phyloP scores from a whole-genome alignment of 106 monocot species.

The Apostasia shenzhenica region DNA sequence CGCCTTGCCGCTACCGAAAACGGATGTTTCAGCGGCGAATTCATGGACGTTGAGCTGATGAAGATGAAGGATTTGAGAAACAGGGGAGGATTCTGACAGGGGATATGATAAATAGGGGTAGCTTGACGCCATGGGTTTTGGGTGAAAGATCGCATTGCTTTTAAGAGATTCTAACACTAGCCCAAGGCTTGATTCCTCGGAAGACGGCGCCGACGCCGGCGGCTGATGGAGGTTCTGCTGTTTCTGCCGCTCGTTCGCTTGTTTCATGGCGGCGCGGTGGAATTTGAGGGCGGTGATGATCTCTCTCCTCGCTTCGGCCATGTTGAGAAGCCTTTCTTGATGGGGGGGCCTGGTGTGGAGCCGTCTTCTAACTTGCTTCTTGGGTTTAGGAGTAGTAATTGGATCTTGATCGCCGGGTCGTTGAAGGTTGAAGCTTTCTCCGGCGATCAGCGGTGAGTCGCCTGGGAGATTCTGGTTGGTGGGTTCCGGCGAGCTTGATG shows the following conservation, averaged over 20 bases:
- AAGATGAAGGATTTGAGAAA: neutral
- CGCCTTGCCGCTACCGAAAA: conserved; percentile 2
- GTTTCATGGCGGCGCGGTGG: conserved; percentile 87
- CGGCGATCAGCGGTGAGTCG: neutral
- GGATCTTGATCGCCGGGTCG: neutral
- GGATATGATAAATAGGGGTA: conserved; percentile 17
- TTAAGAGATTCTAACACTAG: neutral
- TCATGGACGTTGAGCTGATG: neutral
- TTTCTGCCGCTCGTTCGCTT: conserved; percentile 44
- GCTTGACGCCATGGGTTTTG: conserved; percentile 1
- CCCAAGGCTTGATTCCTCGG: conserved; percentile 4
- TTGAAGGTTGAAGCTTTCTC: conserved; percentile 6
- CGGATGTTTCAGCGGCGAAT: conserved; percentile 11
- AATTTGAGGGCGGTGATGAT: conserved; percentile 81
- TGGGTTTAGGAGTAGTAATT: conserved; percentile 15
- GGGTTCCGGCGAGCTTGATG: conserved; percentile 36
- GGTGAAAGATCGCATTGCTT: neutral
- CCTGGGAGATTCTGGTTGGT: conserved; percentile 11
- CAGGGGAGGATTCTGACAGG: conserved; percentile 5
- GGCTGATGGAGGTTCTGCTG: conserved; percentile 16
- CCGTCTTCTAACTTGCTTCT: conserved; percentile 83
- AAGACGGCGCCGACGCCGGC: neutral
- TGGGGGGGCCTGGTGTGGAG: conserved; percentile 72
- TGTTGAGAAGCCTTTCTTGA: conserved; percentile 74
- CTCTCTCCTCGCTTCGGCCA: conserved; percentile 94